Base-by-base conservation (phyloP, 2,329 filamentous ascomycete genomes). In the Phialophora macrospora region DNA sequence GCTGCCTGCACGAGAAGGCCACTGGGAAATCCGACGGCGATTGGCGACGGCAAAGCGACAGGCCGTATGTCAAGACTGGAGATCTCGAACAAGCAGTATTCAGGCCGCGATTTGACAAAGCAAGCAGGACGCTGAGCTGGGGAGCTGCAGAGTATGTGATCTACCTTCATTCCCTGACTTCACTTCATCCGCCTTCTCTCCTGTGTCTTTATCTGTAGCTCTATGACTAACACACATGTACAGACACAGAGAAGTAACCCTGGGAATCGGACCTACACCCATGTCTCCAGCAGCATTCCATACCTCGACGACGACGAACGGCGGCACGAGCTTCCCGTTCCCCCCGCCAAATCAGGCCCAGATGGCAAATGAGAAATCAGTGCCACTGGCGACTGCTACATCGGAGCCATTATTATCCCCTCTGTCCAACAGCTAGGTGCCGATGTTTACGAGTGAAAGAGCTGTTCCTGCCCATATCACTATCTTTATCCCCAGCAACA, bases 1-100 rank as follows among this genome's bases (percentile, higher is more conserved):
- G 57, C 24, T 60, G 57, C 28, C 48, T 60, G 28, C 57, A 60
- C 34, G 57, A 60, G 32, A 60, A 60, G 28, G 57, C 57, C 20
- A 34, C 57, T 2, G 57, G 57, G 5, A 49, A 32, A 44, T 22
- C 26, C 11, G 41, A 30, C 3, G 48, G 17, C 11, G 26, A 60
- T 17, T 60, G 57, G 24, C 38, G 26, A 46, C 44, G 57, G 6
- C 28, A 52, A 38, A 46, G 26, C n/a, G 57, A 60, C 30, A 44
- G 20, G 28, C 57, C 57, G 14, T 60, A 28, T 30, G 57, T 60
- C 20, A 38, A 49, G 44, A 17, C 8, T 20, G 57, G 57, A 52
- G 57, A 60, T 30, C 46, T 51, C 26, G 57, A 60, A 7, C 57
- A 60, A 41, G 57, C 14, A 22, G 30, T 60, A 7, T 60, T 60